Base-by-base conservation (phyloP, 2,329 filamentous ascomycete genomes). In the Neonectria coccinea region DNA sequence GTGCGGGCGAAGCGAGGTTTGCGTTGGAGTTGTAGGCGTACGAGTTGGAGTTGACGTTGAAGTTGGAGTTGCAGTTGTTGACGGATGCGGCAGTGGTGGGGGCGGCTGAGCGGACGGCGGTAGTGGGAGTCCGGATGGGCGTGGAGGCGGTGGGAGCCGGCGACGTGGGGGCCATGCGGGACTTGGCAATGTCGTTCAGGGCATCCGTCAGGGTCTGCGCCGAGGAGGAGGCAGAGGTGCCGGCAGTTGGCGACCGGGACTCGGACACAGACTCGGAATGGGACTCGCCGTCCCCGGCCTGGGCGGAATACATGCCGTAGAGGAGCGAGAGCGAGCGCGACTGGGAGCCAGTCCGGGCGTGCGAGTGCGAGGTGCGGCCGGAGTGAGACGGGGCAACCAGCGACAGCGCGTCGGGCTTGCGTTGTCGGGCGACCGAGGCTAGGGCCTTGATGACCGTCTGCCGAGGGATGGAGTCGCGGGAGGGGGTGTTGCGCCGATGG, bases 371-470 rank as follows among this genome's bases (percentile, higher is more conserved):
- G 9, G 14, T 55, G 22, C 6, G 36, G 20, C 42, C 9, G 11
- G 39, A 42, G 39, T 20, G 39, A 20, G 39, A 20, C 10, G 48
- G 48, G 20, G 48, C 41, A 45, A 53, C 81, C 67, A 92, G 79
- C 29, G 89, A 88, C 22, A 91, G 85, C 53, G 88, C 83, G 75
- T 90, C 85, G 57, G 89, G 86, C 74, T 88, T 87, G 71, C 86
- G 85, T 71, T 84, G 86, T 74, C 85, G 85, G 62, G 85, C 82
- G 47, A 87, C 84, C 14, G 92, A 94, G 60, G 91, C 91, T 70
- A 95, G 81, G 6, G 92, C 92, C 81, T 96, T 94, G 82, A 94
- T 88, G 74, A 94, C 89, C 60, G 92, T 95, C 80, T 95, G 92
- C 67, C 89, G 89, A 12, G 92, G 92, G 69, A 94, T 83, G 2